Evolutionary conservation across 2,329 filamentous ascomycete genomes (phyloP).

Genomic region (Clonostachys chloroleuca): DNA sequence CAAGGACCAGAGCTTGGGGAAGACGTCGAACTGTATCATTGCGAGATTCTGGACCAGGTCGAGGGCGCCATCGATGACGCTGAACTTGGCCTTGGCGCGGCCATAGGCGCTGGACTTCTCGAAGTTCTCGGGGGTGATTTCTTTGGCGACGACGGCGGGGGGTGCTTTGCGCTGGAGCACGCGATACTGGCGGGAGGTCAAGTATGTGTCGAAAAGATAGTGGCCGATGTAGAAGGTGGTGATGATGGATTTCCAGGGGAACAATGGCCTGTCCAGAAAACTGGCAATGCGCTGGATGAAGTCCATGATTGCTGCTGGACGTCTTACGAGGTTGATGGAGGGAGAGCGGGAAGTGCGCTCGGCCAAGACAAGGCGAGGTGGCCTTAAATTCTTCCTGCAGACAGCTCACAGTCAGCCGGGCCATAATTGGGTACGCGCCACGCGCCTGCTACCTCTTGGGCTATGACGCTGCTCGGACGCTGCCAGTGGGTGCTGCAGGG

Average conservation of each 20-base stretch:
- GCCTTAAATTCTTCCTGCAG: too few species aligned
- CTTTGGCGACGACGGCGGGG: slow-evolving; percentile 81
- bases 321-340: slow-evolving; percentile 9
- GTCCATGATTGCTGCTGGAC: slow-evolving; percentile 30
- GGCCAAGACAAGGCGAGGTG: slow-evolving; percentile 4
- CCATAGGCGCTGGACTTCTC: slow-evolving; percentile 97
- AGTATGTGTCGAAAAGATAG: slow-evolving; percentile 84
- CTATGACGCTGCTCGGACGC: too few species aligned
- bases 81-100: slow-evolving; percentile 89
- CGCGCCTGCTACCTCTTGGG: too few species aligned
- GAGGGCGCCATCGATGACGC: slow-evolving; percentile 76
- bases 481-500: too few species aligned
- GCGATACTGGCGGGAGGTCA: slow-evolving; percentile 85
- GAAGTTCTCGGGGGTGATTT: slow-evolving; percentile 85
- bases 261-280: slow-evolving; percentile 84
- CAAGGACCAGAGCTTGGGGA: slow-evolving; percentile 85
- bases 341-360: slow-evolving; percentile 9
- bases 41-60: slow-evolving; percentile 83
- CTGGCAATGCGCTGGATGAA: slow-evolving; percentile 64
- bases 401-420: too few species aligned
- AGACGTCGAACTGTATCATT: slow-evolving; percentile 85
- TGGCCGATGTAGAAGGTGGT: slow-evolving; percentile 91
- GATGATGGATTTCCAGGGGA: slow-evolving; percentile 97
- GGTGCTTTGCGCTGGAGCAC: slow-evolving; percentile 75
- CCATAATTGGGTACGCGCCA: too few species aligned